Base-by-base conservation (phyloP, 805 yeast species). In the Candida xyloterini region DNA sequence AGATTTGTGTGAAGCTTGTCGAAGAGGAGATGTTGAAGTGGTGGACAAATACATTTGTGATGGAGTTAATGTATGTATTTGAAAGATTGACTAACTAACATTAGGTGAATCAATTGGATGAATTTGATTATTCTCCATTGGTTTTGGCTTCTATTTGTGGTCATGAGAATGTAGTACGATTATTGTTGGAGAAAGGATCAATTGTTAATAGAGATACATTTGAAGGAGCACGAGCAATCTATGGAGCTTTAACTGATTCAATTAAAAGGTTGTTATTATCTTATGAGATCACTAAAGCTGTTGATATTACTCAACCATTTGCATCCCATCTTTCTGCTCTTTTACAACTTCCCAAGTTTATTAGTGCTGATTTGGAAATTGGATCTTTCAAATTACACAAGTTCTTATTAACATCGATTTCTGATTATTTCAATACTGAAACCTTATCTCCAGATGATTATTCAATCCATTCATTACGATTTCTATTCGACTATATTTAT, bases 141-240 rank as follows among this genome's bases (percentile, higher is more conserved):
- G 80, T 81, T 43, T 62, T 85, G 18, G 86, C 88, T 7, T 76
- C 85, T 13, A 55, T 84, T 10, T 84, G 95, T 63, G 95, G 95
- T 0, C 91, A 84, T 57, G 71, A 70, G 44, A 66, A 64, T 1
- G 70, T 85, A 4, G 93, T 85, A n/a, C 67, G 65, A 38, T 57
- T 79, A 34, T 62, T 85, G 15, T 63, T 85, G 8, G 69, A 74
- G 31, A 62, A 78, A 31, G 95, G 95, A 7, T 88, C 93, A 0
- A 69, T 78, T 7, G 84, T 91, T 57, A 90, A 83, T 57, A 70
- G 87, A 52, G 91, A 84, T 55, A 80, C 89, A n/a, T 79, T 79
- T 53, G 85, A 84, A 57, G 93, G 95, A 2, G 86, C 82, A 10
- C 40, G 84, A 30, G 84, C 91, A 48, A 69, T 84, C 2, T 84